These are phyloP conservation scores for Termitomyces sp. DNA, from an alignment of 768 basidiomycete genomes.

Conservation along the genomic window DNA sequence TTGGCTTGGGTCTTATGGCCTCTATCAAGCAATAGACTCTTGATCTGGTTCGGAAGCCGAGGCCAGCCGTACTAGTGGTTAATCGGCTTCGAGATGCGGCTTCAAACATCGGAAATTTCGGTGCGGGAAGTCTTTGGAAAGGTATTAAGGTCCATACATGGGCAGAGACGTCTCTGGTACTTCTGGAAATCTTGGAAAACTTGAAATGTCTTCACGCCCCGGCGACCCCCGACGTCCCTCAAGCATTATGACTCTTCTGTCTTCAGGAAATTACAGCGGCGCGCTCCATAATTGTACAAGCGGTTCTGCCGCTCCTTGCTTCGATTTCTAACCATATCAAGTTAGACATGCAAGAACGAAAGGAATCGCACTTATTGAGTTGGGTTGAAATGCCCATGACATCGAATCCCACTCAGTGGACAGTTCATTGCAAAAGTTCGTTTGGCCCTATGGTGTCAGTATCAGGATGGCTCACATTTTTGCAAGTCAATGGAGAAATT, in stretches of 20 bases:
- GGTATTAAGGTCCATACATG: background rate
- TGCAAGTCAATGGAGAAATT: slow-evolving; percentile 14
- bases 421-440: slow-evolving; percentile 17
- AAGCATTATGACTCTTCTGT: slow-evolving; percentile 5
- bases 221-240: slow-evolving; percentile 1
- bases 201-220: slow-evolving; percentile 8
- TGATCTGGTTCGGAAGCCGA: background rate
- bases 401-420: slow-evolving; percentile 12
- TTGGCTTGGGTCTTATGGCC: background rate
- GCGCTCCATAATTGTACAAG: slow-evolving; percentile 16
- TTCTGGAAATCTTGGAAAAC: background rate
- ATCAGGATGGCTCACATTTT: background rate
- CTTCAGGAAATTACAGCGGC: slow-evolving; percentile 15
- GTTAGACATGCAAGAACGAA: slow-evolving; percentile 15
- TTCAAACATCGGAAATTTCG: slow-evolving; percentile 2
- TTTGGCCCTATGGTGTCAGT: background rate
- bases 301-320: background rate
- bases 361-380: slow-evolving; percentile 13
- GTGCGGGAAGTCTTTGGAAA: background rate
- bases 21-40: background rate
- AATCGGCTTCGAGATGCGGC: background rate
- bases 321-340: background rate
- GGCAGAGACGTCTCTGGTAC: background rate
- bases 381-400: slow-evolving; percentile 13
- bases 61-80: background rate